Percentiles rank a stretch among this genome's conserved stretches.
phyloP scores from a whole-genome alignment of 2,329 filamentous ascomycete species.

The Aspergillus niger region DNA sequence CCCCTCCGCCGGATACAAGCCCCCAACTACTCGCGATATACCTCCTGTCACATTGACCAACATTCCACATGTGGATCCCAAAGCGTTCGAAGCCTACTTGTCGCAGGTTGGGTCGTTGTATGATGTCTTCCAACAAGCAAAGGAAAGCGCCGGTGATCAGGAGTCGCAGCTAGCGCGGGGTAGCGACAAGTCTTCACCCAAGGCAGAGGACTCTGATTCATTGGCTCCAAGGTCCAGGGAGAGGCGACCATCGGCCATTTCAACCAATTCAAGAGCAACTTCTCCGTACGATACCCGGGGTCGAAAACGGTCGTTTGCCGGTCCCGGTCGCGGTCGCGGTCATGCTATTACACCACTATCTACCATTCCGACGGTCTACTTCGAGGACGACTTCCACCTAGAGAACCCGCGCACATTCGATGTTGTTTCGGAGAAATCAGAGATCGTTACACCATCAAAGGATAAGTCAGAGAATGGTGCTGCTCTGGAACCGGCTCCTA shows the following conservation, averaged over 20 bases:
- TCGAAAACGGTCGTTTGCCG: constrained; percentile 54
- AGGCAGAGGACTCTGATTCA: constrained; percentile 53
- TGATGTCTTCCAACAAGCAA: constrained; percentile 82
- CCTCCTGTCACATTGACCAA: constrained; percentile 90
- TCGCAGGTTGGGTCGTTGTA: constrained; percentile 83
- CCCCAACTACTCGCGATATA: constrained; percentile 85
- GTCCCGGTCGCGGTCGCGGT: constrained; percentile 55
- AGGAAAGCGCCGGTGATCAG: constrained; percentile 71
- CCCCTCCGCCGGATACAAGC: constrained; percentile 71
- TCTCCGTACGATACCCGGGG: constrained; percentile 54
- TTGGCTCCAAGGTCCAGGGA: constrained; percentile 50
- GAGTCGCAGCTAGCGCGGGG: constrained; percentile 50
- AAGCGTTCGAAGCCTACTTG: constrained; percentile 82
- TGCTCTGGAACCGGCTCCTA: constrained; percentile 56
- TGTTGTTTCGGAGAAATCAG: constrained; percentile 91
- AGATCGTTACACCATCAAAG: constrained; percentile 76
- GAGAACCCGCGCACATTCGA: constrained; percentile 97
- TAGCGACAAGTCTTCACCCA: constrained; percentile 45
- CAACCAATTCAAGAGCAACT: constrained; percentile 45
- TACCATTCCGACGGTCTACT: constrained; percentile 90
- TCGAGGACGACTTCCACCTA: constrained; percentile 90
- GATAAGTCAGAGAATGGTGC: constrained; percentile 60
- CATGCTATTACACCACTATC: constrained; percentile 83
- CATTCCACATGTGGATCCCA: constrained; percentile 75
- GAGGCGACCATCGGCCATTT: constrained; percentile 44